These are phyloP conservation scores for Akanthomyces dipterigenus DNA, from an alignment of 2,329 filamentous ascomycete genomes.

Conservation along the genomic window DNA sequence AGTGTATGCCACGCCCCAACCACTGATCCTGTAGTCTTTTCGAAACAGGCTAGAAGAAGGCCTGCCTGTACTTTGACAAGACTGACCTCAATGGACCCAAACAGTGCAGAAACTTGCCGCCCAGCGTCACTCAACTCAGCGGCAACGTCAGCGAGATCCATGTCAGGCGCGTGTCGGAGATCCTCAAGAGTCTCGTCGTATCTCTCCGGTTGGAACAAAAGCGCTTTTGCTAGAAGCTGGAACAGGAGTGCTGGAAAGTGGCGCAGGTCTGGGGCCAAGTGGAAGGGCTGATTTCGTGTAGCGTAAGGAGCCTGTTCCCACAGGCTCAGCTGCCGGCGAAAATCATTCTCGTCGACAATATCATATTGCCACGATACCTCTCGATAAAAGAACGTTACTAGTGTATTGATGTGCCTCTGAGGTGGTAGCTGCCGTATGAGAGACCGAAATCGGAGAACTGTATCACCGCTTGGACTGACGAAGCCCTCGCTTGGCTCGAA, in stretches of 20 bases:
- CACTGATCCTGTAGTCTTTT: constrained; percentile 11
- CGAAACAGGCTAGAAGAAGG: constrained; percentile 9
- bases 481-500: too few relatives aligned
- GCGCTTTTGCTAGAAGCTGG: constrained; percentile 8
- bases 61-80: constrained; percentile 9
- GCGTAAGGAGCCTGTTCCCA: too few relatives aligned
- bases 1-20: constrained; percentile 13
- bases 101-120: background rate
- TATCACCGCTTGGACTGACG: too few relatives aligned
- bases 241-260: constrained; percentile 12
- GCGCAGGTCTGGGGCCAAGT: background rate
- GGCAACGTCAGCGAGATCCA: constrained; percentile 11
- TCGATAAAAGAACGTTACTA: too few relatives aligned
- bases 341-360: too few relatives aligned
- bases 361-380: too few relatives aligned
- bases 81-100: background rate
- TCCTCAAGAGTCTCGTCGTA: constrained; percentile 11
- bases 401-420: too few relatives aligned
- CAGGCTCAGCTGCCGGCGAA: too few relatives aligned
- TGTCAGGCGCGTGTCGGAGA: constrained; percentile 9
- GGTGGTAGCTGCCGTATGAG: too few relatives aligned
- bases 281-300: too few relatives aligned
- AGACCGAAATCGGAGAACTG: too few relatives aligned
- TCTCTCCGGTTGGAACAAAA: constrained; percentile 8
- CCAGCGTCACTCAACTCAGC: constrained; percentile 12